A percentile compares a stretch with the other conserved stretches of the same genome.
Evolutionary conservation across 2,329 filamentous ascomycete species (phyloP).

Genomic region (Apiospora saccharicola): DNA sequence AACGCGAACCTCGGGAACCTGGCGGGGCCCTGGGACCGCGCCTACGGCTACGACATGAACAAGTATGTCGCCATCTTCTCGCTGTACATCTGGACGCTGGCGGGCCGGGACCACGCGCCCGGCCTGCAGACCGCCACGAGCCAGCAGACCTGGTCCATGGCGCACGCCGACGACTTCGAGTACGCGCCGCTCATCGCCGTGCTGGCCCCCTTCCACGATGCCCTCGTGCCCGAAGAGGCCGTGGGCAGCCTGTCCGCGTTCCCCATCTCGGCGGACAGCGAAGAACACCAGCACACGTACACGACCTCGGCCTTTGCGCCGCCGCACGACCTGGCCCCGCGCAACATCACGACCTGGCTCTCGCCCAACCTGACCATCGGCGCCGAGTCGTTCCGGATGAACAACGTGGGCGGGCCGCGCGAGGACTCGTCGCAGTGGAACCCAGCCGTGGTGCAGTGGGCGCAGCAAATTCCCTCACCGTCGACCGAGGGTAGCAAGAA

Average conservation of each 20-base stretch:
- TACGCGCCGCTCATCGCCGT: slow-evolving; percentile 57
- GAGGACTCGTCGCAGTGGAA: slow-evolving; percentile 55
- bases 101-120: slow-evolving; percentile 45
- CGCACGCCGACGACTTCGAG: slow-evolving; percentile 58
- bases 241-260: slow-evolving; percentile 48
- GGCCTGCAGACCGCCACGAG: neutral
- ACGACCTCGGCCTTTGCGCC: slow-evolving; percentile 55
- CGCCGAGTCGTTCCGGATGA: slow-evolving; percentile 55
- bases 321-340: slow-evolving; percentile 54
- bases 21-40: slow-evolving; percentile 61
- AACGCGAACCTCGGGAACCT: slow-evolving; percentile 58
- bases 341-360: slow-evolving; percentile 59
- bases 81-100: slow-evolving; percentile 56
- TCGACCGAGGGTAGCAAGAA: neutral
- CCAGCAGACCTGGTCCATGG: slow-evolving; percentile 49
- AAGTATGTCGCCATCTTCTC: slow-evolving; percentile 57
- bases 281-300: slow-evolving; percentile 47
- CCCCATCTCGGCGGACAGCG: slow-evolving; percentile 44
- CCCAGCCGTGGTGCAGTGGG: slow-evolving; percentile 59
- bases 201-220: slow-evolving; percentile 52
- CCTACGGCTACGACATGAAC: slow-evolving; percentile 63
- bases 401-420: slow-evolving; percentile 54
- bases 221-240: slow-evolving; percentile 45
- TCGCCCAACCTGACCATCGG: slow-evolving; percentile 57
- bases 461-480: neutral